Evolutionary conservation across 805 yeast genomes (phyloP).

Genomic region (Sugiyamaella chiloensis): DNA sequence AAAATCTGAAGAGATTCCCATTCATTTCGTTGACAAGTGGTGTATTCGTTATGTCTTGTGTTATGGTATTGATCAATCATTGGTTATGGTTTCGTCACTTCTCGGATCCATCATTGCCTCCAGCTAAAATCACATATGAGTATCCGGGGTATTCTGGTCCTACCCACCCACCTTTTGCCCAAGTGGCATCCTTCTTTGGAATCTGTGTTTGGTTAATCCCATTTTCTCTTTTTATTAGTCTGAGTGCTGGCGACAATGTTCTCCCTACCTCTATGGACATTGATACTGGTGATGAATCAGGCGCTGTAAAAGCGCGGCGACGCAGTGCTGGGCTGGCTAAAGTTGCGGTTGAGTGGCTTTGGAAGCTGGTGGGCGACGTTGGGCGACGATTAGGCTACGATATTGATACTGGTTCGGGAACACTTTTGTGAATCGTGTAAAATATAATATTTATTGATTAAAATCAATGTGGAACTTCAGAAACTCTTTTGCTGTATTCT

Average conservation of each 20-base stretch:
- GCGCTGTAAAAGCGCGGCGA: conserved; percentile 32
- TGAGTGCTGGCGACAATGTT: conserved; percentile 87
- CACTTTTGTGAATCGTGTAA: too few relatives aligned
- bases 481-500: too few relatives aligned
- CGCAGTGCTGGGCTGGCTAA: conserved; percentile 67
- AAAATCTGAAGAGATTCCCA: conserved; percentile 80
- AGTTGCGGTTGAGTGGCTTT: conserved; percentile 52
- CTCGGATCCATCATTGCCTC: conserved; percentile 63
- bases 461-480: not conserved
- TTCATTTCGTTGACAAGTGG: conserved; percentile 72
- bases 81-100: conserved; percentile 87
- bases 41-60: conserved; percentile 64
- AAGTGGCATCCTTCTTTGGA: conserved; percentile 94
- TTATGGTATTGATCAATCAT: conserved; percentile 74
- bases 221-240: conserved; percentile 82
- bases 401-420: conserved; percentile 40
- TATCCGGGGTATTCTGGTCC: conserved; percentile 57
- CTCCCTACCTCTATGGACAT: conserved; percentile 51
- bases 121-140: conserved; percentile 42
- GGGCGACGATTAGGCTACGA: conserved; percentile 64
- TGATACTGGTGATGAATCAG: conserved; percentile 29
- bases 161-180: conserved; percentile 75
- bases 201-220: conserved; percentile 92
- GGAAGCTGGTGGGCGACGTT: conserved; percentile 45
- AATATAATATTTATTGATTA: not conserved